Evolutionary conservation across 2,329 filamentous ascomycete genomes (phyloP).

Genomic region (Phoma sp.): DNA sequence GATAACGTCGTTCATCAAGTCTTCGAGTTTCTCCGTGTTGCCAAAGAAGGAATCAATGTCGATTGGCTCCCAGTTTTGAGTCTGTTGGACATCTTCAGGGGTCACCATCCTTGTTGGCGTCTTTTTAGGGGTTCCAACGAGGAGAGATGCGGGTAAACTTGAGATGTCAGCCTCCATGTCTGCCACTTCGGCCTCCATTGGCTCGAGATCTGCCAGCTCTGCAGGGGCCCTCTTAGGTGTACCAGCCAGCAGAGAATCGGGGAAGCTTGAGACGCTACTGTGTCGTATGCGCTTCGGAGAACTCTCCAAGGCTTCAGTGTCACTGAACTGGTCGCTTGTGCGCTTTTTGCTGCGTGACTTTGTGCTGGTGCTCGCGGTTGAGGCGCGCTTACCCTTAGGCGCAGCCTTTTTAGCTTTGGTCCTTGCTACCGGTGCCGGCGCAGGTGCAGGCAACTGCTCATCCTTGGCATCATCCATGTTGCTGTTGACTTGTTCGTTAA

Average conservation of each 20-base stretch:
- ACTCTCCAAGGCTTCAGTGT: constrained; percentile 3
- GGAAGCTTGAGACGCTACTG: constrained; percentile 32
- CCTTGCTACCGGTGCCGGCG: constrained; percentile 1
- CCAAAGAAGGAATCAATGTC: constrained; percentile 77
- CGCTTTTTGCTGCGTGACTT: constrained; percentile 24
- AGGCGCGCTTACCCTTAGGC: constrained; percentile 28
- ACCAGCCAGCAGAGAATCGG: constrained; percentile 27
- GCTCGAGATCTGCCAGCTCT: constrained; percentile 17
- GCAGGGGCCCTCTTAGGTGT: constrained; percentile 33
- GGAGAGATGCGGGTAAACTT: constrained; percentile 24
- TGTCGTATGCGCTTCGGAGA: constrained; percentile 27
- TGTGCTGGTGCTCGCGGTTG: constrained; percentile 22
- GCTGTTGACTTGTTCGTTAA: constrained; percentile 19
- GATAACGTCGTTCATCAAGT: constrained; percentile 37
- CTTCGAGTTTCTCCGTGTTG: constrained; percentile 33
- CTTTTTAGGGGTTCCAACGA: constrained; percentile 49
- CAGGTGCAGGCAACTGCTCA: not conserved
- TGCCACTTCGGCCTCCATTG: constrained; percentile 3
- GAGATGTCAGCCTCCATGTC: constrained; percentile 25
- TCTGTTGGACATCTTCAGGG: constrained; percentile 18
- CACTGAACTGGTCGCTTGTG: constrained; percentile 24
- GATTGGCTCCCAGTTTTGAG: constrained; percentile 70
- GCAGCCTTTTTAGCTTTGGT: constrained; percentile 15
- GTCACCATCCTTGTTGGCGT: constrained; percentile 27
- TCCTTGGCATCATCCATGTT: not conserved